Evolutionary conservation across 108 stramenopile species (phyloP), one percentile per base, ranked within the genome.

Genomic region (Cyclotella atomus): DNA sequence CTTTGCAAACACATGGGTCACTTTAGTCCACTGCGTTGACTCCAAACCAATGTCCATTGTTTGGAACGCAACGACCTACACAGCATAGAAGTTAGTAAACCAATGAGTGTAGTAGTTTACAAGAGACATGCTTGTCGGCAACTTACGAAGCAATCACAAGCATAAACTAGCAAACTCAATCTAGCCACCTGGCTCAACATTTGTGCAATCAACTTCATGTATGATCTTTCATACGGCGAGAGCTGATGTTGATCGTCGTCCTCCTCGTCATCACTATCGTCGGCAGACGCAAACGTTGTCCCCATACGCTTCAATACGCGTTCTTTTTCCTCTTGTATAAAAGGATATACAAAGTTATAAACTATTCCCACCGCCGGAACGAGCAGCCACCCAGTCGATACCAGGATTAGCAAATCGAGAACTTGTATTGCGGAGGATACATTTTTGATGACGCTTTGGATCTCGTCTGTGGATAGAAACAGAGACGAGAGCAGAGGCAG

Each of bases 1-100:
- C 19, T 73, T 73, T 10, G 72, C 63, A 56, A 73, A 73, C n/a
- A 73, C 29, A 6, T 56, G 38, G 21, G 72, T 65, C 2, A 64
- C 38, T 19, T 12, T 10, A 27, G 36, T 16, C 56, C 38, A 45
- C 28, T 32, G 21, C 15, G 38, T 27, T 19, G 46, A 20, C 12
- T 41, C 38, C 6, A 41, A 41, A 0, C 53, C 33, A 55, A 55
- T 65, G 20, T 63, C 72, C 9, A 73, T 55, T 0, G 62, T 24
- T 35, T 57, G 35, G 7, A 73, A 27, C 16, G 50, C 72, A 9
- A 71, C 29, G 33, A 71, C 16, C 61, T 62, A n/a, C n/a, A 10
- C 16, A 24, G 16, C 3, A 33, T 27, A 32, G 16, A 59, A 27
- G 16, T 28, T 8, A 20, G 57, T 41, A 41, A 9, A 9, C 12